Evolutionary conservation across 2,329 filamentous ascomycete species (phyloP), one percentile per base, ranked within the genome.

Genomic region (Colletotrichum neosansevieriae): DNA sequence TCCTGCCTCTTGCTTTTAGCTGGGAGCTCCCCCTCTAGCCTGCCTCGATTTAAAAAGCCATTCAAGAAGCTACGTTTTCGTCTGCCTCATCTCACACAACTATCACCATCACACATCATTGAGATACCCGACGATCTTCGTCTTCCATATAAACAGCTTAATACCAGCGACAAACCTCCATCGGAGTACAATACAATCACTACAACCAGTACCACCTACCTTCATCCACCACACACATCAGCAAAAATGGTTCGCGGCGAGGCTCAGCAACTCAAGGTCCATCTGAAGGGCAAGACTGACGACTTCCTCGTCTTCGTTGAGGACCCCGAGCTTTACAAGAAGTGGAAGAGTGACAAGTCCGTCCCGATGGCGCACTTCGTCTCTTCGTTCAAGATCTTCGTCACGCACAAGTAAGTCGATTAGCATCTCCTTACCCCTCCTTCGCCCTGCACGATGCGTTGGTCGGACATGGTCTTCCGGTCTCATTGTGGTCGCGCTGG

Each of bases 381-480:
- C 63, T 93, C 91, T 67, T 87, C 92, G 7, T 98, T 93, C 86
- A 93, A 97, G 86, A 86, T 99, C 76, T 97, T 97, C 76, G 84
- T 92, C 49, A 97, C 94, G 40, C 92, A 97, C 84, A 92, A 91
- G 94, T 98, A 86, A 83, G 92, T 84, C 54, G 58, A 72, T 67
- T 60, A 15, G 40, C 17, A 24, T n/a, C 63, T 61, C 49, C 47
- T 19, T 61, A 38, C 29, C 56, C 32, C 56, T 49, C 32, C 51
- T 13, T 38, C 36, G 3, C 2, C 36, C 36, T 13, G 44, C 4
- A 45, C 45, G 19, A 12, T 58, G 34, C 40, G 53, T 59, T 38
- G 10, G 45, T 24, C 2, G 24, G n/a, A 12, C 6, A 32, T 29
- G 21, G 4, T 32, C 7, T 29, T 1, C 32, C 34, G 13, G 29